A percentile compares a stretch with the other conserved stretches of the same genome.
Evolutionary conservation across 1,139 yeast species (phyloP).

Genomic region (Kazachstania sp.): DNA sequence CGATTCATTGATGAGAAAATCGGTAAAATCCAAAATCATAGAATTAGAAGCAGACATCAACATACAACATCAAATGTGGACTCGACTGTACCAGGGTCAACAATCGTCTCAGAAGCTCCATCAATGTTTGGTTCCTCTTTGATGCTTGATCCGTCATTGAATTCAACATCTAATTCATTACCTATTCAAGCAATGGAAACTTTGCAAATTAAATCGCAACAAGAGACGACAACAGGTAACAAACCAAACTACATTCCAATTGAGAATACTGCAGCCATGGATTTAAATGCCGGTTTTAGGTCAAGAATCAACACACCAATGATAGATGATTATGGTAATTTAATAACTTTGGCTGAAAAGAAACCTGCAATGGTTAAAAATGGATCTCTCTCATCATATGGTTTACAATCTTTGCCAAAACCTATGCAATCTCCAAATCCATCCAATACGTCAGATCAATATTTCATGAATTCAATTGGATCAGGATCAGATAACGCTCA

Average conservation of each 20-base stretch:
- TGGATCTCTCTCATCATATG: constrained; percentile 1
- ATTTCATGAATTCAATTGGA: constrained; percentile 1
- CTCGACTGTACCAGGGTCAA: not conserved
- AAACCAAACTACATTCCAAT: constrained; percentile 26
- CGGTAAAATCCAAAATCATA: constrained; percentile 17
- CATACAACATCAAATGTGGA: not conserved
- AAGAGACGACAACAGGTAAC: not conserved
- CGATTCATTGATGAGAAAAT: constrained; percentile 29
- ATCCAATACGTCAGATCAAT: constrained; percentile 3
- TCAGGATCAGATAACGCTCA: not conserved
- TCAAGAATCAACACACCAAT: constrained; percentile 30
- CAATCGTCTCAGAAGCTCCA: not conserved
- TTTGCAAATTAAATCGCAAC: not conserved
- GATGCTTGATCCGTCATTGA: not conserved
- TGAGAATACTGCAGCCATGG: constrained; percentile 13
- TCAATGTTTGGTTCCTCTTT: not conserved
- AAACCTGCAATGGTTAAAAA: constrained; percentile 10
- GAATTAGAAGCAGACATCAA: not conserved
- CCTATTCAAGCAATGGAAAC: constrained; percentile 4
- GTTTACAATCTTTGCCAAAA: not conserved
- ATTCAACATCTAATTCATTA: constrained; percentile 4
- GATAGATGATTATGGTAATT: constrained; percentile 32
- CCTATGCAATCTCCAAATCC: constrained; percentile 7
- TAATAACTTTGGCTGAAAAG: constrained; percentile 27
- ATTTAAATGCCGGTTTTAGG: constrained; percentile 8